Conservation (phyloP, 2,329 filamentous ascomycete species). For the Gaeumannomyces tritici region DNA sequence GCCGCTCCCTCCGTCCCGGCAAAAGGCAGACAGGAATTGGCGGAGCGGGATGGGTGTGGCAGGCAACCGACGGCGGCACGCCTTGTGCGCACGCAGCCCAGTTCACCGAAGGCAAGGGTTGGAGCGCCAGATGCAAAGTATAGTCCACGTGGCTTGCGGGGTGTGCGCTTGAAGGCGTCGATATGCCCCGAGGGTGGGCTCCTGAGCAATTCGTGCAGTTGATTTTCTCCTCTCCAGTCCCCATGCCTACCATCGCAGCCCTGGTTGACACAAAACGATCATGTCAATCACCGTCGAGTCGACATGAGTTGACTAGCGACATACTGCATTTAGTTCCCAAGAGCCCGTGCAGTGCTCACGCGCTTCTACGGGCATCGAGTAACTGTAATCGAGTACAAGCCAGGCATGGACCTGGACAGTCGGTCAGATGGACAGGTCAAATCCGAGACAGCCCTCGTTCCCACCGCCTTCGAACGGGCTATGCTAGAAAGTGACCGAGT, state of each 20-base stretch:
- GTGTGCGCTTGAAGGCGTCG: background rate
- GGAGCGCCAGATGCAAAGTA: background rate
- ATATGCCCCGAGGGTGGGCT: background rate
- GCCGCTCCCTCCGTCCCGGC: background rate
- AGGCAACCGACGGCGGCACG: background rate
- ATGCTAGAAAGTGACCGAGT: background rate
- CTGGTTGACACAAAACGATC: no score
- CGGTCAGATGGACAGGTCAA: background rate
- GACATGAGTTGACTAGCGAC: no score
- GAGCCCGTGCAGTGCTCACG: background rate
- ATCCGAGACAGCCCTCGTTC: background rate
- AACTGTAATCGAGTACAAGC: background rate
- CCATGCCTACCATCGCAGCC: no score
- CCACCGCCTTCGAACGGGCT: background rate
- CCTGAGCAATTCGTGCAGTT: background rate
- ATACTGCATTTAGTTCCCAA: background rate
- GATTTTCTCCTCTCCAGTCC: no score
- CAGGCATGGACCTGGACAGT: background rate
- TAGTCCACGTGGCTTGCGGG: background rate
- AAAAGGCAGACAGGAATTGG: background rate
- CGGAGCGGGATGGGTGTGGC: background rate
- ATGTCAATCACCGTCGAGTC: no score
- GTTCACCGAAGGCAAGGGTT: background rate
- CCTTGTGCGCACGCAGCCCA: background rate
- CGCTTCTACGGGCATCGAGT: background rate